Evolutionary conservation across 371 early-diverging fungal species (phyloP).

Genomic region (Mucor saturninus): DNA sequence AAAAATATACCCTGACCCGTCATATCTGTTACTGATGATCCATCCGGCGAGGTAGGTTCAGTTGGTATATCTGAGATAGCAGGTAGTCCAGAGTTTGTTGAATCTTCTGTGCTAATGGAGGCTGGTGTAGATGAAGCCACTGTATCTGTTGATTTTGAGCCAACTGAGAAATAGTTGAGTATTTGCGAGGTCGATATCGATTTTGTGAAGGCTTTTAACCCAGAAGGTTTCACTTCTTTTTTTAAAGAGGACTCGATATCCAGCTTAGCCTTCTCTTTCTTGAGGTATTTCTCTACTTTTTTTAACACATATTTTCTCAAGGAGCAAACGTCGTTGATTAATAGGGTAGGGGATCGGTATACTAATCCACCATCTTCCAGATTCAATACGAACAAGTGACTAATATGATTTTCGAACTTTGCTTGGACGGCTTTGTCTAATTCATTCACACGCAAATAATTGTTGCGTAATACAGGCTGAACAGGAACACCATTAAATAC

Average conservation of each 20-base stretch:
- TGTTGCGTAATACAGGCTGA: constrained; percentile 39
- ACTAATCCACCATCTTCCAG: constrained; percentile 37
- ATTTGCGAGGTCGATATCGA: constrained; percentile 59
- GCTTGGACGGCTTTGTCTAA: constrained; percentile 29
- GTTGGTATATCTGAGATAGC: constrained; percentile 12
- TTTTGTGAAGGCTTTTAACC: constrained; percentile 55
- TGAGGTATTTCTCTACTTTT: constrained; percentile 37
- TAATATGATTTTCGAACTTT: constrained; percentile 32
- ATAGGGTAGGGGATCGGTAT: constrained; percentile 44
- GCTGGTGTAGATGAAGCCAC: background rate
- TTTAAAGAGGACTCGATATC: constrained; percentile 25
- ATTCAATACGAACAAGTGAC: constrained; percentile 52
- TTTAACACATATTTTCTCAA: constrained; percentile 39
- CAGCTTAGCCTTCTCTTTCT: constrained; percentile 20
- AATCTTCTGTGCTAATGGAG: constrained; percentile 6
- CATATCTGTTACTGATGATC: background rate
- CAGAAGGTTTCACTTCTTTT: constrained; percentile 13
- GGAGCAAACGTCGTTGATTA: constrained; percentile 34
- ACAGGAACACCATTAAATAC: constrained; percentile 54
- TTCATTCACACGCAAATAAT: constrained; percentile 35
- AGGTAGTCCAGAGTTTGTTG: constrained; percentile 31
- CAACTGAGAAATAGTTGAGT: constrained; percentile 53
- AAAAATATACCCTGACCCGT: constrained; percentile 33
- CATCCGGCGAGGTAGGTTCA: constrained; percentile 7
- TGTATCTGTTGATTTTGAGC: constrained; percentile 30